Evolutionary conservation across 2,329 filamentous ascomycete species (phyloP), one percentile per base, ranked within the genome.

Genomic region (Paramyrothecium sp.): DNA sequence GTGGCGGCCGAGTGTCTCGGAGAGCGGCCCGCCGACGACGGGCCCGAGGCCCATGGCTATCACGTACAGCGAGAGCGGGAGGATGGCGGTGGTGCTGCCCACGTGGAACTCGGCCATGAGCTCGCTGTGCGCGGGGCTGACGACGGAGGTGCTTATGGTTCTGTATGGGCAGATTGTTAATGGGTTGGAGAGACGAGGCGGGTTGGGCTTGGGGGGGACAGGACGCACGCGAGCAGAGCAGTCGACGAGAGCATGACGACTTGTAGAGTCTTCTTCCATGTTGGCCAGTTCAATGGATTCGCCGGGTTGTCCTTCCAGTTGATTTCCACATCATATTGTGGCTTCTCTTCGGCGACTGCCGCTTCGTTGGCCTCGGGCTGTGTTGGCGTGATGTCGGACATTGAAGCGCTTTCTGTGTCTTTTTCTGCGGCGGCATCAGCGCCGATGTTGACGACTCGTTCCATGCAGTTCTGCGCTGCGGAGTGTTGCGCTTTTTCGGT

Each of bases 1-100:
- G 21, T 78, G 74, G 1, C 87, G 75, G 2, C 87, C 86, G 34
- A 82, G 70, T 0, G 76, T 80, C 65, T 89, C 87, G 52, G 81
- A 85, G 1, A 87, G 64, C 0, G 85, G 86, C 0, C 85, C 84
- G 11, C 81, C 82, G 16, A 86, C 60, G 53, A 88, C 71, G 7
- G 87, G 86, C 0, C 86, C 86, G 17, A 87, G 73, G 3, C 75
- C 83, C 0, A 89, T 75, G 0, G 85, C 86, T 11, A 88, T 70
- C 7, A 85, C 80, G 67, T 86, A 89, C 7, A 87, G 67, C 0
- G 86, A 81, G 1, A 89, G 68, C 0, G 82, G 81, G 0, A 89
- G 70, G n/a, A 89, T 73, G 0, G 86, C 81, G 8, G 78, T 75
- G 1, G 83, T 86, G 52, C 77, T 75, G 16, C 76, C 78, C 13